Evolutionary conservation across 2,329 filamentous ascomycete genomes (phyloP).

Genomic region (Emydomyces testavorans): DNA sequence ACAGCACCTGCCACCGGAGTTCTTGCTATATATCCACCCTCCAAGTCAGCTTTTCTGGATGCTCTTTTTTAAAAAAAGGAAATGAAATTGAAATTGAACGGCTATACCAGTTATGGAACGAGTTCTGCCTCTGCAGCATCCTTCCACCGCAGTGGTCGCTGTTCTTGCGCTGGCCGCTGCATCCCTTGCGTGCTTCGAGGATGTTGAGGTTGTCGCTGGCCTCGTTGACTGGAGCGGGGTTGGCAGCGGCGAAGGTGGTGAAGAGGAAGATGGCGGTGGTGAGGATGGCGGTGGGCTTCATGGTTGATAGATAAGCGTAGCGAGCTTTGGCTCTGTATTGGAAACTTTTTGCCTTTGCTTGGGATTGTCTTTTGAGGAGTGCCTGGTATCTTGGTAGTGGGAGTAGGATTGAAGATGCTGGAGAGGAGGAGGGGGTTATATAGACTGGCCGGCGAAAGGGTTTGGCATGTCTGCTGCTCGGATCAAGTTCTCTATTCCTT

Average conservation of each 20-base stretch:
- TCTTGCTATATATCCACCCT: not conserved
- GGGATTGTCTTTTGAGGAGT: not conserved
- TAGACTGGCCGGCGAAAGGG: too few species aligned
- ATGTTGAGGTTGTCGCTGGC: not conserved
- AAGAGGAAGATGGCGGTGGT: not conserved
- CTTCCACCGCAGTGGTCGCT: not conserved
- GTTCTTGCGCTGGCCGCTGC: not conserved
- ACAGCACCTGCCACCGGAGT: not conserved
- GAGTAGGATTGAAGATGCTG: too few species aligned
- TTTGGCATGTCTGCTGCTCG: too few species aligned
- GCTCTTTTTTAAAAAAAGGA: not conserved
- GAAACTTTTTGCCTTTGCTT: not conserved
- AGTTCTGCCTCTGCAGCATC: not conserved
- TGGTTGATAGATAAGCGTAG: too few species aligned
- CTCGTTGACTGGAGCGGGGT: not conserved
- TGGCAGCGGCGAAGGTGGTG: not conserved
- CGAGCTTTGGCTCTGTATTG: too few species aligned
- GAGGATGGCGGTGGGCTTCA: not conserved
- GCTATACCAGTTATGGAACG: not conserved
- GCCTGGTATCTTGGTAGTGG: too few species aligned
- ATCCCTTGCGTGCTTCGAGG: not conserved
- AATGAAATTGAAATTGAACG: not conserved
- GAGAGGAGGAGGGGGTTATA: too few species aligned
- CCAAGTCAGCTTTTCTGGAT: not conserved
- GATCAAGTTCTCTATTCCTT: too few species aligned